Base-by-base conservation (phyloP, 2,329 filamentous ascomycete species). In the Diplodia sapinea region DNA sequence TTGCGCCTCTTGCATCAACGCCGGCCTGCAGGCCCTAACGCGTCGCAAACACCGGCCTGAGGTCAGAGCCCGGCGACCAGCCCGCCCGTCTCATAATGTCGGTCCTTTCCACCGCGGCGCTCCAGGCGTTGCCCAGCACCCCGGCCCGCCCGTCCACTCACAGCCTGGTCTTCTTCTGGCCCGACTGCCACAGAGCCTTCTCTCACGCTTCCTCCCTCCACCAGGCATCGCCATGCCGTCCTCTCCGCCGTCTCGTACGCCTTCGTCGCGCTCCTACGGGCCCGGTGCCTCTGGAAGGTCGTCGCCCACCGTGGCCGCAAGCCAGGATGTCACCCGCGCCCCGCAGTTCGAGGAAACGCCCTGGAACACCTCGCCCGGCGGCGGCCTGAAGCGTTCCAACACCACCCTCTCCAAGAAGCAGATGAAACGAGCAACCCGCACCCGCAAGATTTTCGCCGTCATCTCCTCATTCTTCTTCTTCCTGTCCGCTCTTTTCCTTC, bases 401-500 rank as follows among this genome's bases (percentile, higher is more conserved):
- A 67, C 52, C 52, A 66, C 68, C 20, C 74, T 79, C 59, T 74
- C 74, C 4, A 78, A 76, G 71, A 68, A 72, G 13, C 78, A 79
- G 69, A 63, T 80, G 69, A 78, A 79, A 68, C 76, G 75, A 31
- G 78, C 78, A 52, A 80, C 78, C 8, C 82, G 81, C 65, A 82
- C 83, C 38, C 83, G 90, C 68, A 79, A 82, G 66, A 84, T 84
- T 77, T 90, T 89, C 74, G 86, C 91, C 68, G 77, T 89, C 29
- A 76, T 90, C 56, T 88, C 90, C 56, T 87, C 87, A 38, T 80
- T 91, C 70, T 86, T 90, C 74, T 94, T 95, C 77, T 82, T 94
- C 69, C 76, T 95, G 69, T 86, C 91, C 49, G 85, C 91, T 70
- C 83, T 94, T 70, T 96, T 96, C 77, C 83, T 96, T 49, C 86